Base-by-base conservation (phyloP, 805 yeast genomes). In the Nakazawaea pomicola region DNA sequence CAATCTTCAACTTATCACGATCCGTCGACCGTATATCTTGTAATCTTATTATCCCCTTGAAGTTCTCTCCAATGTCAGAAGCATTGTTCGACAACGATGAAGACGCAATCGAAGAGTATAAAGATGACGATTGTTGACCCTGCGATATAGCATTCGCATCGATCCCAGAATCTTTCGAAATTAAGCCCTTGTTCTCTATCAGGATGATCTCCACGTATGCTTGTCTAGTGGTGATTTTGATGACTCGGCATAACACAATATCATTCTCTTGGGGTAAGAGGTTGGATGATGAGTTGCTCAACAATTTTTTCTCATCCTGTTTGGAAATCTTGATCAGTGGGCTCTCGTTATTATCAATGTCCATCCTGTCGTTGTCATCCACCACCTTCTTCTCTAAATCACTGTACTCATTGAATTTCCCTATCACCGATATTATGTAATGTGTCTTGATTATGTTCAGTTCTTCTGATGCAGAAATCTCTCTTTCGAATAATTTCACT, bases 11-110 rank as follows among this genome's bases (percentile, higher is more conserved):
- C 53, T 78, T 77, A 56, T 93, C 99, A 54, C 96, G 70, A 50
- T 93, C 96, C 0, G 96, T 87, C 16, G 91, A 81, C 46, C 97
- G 71, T 1, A 93, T 79, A 60, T 93, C 99, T 60, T 88, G 95
- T 2, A 84, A 69, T 53, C 98, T 68, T 35, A 90, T 81, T 6
- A 88, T 70, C 0, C 95, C 98, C 52, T 83, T 87, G 64, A 85
- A 90, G 17, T 84, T 84, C 54, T 90, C 96, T 2, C 96, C 96
- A 25, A 84, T 62, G 52, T 87, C 95, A 19, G 75, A 65, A 2
- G 85, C 71, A n/a, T 66, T 66, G 36, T 68, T 65, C 15, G 71
- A 64, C 40, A 54, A 54, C 2, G 70, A 64, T 35, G 66, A 62
- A 4, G 67, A 64, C 3, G 65, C 50, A 0, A 67, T 29, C 54